Evolutionary conservation across 106 monocot species (phyloP).

Genomic region (Dendrobium chrysotoxum): DNA sequence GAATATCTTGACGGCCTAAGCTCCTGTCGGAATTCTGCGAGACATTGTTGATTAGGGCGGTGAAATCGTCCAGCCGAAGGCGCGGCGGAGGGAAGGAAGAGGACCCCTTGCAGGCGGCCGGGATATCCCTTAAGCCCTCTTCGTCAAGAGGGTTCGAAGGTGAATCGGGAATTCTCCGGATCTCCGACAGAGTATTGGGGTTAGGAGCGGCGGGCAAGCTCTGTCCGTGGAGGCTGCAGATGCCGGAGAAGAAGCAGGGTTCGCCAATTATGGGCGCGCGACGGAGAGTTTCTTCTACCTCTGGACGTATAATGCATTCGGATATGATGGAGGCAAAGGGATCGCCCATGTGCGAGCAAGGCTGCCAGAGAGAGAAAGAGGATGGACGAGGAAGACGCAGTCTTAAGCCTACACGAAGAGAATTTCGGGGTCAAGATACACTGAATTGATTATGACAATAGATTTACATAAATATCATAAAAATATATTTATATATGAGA

Average conservation of each 20-base stretch:
- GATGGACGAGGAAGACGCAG: too few relatives aligned
- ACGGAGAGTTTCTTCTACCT: background rate
- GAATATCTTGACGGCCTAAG: background rate
- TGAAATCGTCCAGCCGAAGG: background rate
- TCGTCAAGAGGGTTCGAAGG: background rate
- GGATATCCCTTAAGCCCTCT: background rate
- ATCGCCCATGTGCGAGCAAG: background rate
- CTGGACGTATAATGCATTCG: background rate
- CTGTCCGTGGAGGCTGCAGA: background rate
- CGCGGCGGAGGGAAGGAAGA: background rate
- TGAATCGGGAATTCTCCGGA: background rate
- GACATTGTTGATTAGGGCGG: background rate
- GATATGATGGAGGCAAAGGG: slow-evolving; percentile 1
- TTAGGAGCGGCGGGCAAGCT: background rate
- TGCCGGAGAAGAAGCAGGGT: background rate
- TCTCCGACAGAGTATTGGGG: background rate
- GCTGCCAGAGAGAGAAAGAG: background rate
- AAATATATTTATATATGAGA: too few relatives aligned
- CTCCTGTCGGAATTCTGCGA: background rate
- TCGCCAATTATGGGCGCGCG: background rate
- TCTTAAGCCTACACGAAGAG: too few relatives aligned
- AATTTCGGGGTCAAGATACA: too few relatives aligned
- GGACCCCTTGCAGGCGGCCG: background rate
- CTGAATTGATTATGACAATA: too few relatives aligned
- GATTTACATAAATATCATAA: too few relatives aligned